Percentiles rank a stretch among this genome's conserved stretches.
Conservation (phyloP, 2,329 filamentous ascomycete genomes). For the Pseudogymnoascus sp. region DNA sequence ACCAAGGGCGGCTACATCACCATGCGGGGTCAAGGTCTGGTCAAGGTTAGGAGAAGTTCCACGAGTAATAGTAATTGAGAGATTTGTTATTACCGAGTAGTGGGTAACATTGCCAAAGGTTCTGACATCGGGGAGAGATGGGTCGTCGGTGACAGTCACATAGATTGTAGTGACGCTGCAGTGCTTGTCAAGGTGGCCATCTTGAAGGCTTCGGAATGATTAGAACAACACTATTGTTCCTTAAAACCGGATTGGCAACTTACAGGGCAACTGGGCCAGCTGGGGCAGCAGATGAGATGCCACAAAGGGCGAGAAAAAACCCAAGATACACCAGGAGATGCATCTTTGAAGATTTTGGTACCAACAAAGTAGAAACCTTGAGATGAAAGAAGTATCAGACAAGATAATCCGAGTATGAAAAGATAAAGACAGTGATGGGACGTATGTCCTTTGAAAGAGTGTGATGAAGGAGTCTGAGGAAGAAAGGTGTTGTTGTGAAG, state of each 20-base stretch:
- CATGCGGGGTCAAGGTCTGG: background rate
- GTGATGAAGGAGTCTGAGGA: background rate
- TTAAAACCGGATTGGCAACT: background rate
- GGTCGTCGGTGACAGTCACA: background rate
- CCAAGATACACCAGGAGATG: background rate
- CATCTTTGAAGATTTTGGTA: background rate
- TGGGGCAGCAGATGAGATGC: background rate
- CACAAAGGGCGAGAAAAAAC: background rate
- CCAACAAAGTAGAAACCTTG: background rate
- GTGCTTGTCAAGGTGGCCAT: background rate
- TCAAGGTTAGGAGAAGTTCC: background rate
- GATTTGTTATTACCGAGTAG: background rate
- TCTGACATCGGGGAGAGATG: background rate
- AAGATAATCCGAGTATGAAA: background rate
- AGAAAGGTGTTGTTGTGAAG: background rate
- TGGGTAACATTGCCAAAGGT: background rate
- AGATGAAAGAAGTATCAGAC: background rate
- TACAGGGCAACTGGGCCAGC: background rate
- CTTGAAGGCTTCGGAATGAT: background rate
- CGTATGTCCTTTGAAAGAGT: background rate
- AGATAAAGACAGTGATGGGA: background rate
- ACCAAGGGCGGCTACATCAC: background rate
- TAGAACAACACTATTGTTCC: background rate
- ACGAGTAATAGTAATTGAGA: background rate
- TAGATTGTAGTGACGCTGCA: background rate